Evolutionary conservation across 2,329 filamentous ascomycete genomes (phyloP), one percentile per base, ranked within the genome.

Genomic region (Pseudofabraea citricarpa): DNA sequence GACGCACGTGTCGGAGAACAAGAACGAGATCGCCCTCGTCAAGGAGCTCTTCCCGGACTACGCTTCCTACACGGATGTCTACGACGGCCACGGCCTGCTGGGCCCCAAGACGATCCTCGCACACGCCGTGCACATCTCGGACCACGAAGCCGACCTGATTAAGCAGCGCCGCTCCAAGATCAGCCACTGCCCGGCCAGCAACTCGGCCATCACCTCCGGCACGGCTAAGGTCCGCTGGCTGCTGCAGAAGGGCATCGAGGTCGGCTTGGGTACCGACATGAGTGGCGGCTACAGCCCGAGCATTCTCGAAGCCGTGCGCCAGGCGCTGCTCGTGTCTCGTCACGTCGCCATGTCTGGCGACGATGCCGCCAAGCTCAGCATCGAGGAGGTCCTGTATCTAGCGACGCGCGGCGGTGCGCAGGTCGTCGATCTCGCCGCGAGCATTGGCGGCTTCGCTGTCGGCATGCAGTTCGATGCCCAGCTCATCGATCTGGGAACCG

Each of bases 391-490:
- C 12, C 61, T 98, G 41, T 94, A 87, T 60, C 75, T 98, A 0
- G 91, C 83, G 0, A 98, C 93, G 1, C 69, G 81, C n/a, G 93
- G 93, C 9, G 93, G 93, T 0, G 93, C 93, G 0, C 73, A 76
- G 24, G 87, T 93, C 1, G 76, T 97, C 0, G 87, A 89, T 1
- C 70, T 97, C 48, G 75, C 74, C 31, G 73, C 78, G 7, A 77
- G 71, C 46, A 74, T 97, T 13, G 93, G 93, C 3, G 82, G 74
- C 0, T 97, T 97, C 61, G 87, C 88, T 51, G 75, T 85, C 1
- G 93, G 90, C 0, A 93, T 85, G 83, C 78, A 88, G 51, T 97
- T 84, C 79, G 93, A 98, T 72, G 90, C 87, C 46, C 89, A 96
- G 71, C 72, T 95, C 55, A 73, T 98, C 43, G 70, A 74, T 8